Percentiles rank a stretch among this genome's conserved stretches.
Conservation (phyloP, 192 early-diverging fungal species). For the Backusella sp. region DNA sequence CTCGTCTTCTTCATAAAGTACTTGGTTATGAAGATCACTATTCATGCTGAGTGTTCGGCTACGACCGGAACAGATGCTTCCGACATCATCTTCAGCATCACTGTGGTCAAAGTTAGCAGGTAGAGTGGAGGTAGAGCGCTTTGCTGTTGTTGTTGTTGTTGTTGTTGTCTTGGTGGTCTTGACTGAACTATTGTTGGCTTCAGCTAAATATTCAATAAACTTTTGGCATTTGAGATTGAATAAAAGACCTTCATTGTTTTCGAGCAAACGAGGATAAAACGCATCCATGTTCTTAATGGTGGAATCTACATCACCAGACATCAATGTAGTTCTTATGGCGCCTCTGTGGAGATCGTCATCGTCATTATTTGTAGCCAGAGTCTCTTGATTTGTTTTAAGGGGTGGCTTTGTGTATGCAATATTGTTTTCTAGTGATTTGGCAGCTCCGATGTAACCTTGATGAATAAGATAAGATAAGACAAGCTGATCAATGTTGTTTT, state of each 20-base stretch:
- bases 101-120: neutral
- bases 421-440: constrained; percentile 59
- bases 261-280: constrained; percentile 67
- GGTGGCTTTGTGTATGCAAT: neutral
- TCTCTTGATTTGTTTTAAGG: neutral
- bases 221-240: constrained; percentile 80
- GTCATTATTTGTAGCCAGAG: neutral
- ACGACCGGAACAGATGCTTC: neutral
- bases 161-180: neutral
- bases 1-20: constrained; percentile 28
- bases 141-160: neutral
- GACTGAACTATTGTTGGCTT: neutral
- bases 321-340: constrained; percentile 39
- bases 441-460: constrained; percentile 75
- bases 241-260: constrained; percentile 59
- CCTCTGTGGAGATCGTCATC: constrained; percentile 12
- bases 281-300: constrained; percentile 66
- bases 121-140: neutral
- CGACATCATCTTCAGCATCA: constrained; percentile 10
- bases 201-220: constrained; percentile 65
- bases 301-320: constrained; percentile 69
- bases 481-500: constrained; percentile 47
- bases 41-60: constrained; percentile 10
- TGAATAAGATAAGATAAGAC: constrained; percentile 81
- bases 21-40: constrained; percentile 5